These are phyloP conservation scores for Zelopaecilomyces penicillatus DNA, from an alignment of 2,329 filamentous ascomycete species.

Conservation along the genomic window DNA sequence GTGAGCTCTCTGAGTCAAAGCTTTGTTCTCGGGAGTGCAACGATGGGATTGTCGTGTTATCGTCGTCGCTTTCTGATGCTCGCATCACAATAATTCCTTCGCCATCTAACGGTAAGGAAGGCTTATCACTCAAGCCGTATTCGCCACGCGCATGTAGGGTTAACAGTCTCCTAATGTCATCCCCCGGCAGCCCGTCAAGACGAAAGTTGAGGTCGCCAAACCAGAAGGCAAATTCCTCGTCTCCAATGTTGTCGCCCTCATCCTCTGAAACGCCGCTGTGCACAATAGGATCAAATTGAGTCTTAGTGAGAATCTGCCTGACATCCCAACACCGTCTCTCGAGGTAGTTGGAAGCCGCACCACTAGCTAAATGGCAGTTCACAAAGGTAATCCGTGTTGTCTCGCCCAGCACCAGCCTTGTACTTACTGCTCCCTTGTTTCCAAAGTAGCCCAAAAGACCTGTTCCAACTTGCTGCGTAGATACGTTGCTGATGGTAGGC, in stretches of 20 bases:
- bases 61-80: slow-evolving; percentile 38
- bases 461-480: slow-evolving; percentile 76
- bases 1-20: slow-evolving; percentile 32
- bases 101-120: slow-evolving; percentile 31
- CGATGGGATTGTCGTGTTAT: slow-evolving; percentile 27
- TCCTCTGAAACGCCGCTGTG: slow-evolving; percentile 57
- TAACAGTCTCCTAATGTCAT: slow-evolving; percentile 79
- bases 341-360: slow-evolving; percentile 65
- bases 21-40: slow-evolving; percentile 25
- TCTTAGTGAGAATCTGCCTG: slow-evolving; percentile 64
- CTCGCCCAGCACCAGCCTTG: slow-evolving; percentile 77
- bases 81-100: slow-evolving; percentile 43
- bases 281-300: slow-evolving; percentile 67
- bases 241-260: slow-evolving; percentile 64
- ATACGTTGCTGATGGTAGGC: slow-evolving; percentile 69
- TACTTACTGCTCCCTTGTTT: slow-evolving; percentile 86
- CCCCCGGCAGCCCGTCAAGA: slow-evolving; percentile 76
- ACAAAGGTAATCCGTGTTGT: slow-evolving; percentile 83
- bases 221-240: slow-evolving; percentile 94
- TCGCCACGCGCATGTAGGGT: slow-evolving; percentile 75
- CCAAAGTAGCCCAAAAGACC: slow-evolving; percentile 89
- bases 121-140: slow-evolving; percentile 49
- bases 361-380: slow-evolving; percentile 86
- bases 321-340: slow-evolving; percentile 89
- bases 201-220: slow-evolving; percentile 95